phyloP scores from a whole-genome alignment of 768 basidiomycete genomes.

The Leccinum sublutescens region DNA sequence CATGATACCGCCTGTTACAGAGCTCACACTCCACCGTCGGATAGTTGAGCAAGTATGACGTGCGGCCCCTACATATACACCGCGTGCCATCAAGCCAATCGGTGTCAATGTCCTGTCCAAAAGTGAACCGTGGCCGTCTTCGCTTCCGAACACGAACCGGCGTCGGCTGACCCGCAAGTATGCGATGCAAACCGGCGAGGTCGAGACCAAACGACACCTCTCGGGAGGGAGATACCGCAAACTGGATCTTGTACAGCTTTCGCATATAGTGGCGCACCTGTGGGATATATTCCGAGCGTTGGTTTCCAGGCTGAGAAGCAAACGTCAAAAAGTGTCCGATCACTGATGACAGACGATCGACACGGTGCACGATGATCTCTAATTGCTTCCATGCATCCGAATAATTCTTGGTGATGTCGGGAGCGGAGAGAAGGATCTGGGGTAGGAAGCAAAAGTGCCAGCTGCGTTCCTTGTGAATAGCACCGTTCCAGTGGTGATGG shows the following conservation, averaged over 20 bases:
- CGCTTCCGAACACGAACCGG: conserved; percentile 54
- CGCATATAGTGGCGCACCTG: conserved; percentile 91
- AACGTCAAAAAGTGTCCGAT: conserved; percentile 81
- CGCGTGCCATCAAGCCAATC: conserved; percentile 76
- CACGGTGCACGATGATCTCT: conserved; percentile 74
- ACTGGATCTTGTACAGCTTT: conserved; percentile 86
- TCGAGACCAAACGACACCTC: conserved; percentile 83
- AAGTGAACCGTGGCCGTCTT: conserved; percentile 58
- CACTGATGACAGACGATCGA: conserved; percentile 69
- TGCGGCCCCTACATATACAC: conserved; percentile 77
- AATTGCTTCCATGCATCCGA: conserved; percentile 79
- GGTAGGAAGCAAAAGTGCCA: conserved; percentile 85
- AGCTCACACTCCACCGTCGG: conserved; percentile 64
- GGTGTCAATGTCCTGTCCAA: conserved; percentile 72
- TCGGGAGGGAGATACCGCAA: conserved; percentile 79
- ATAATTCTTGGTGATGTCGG: conserved; percentile 75
- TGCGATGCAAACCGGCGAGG: conserved; percentile 77
- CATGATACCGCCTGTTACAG: conserved; percentile 69
- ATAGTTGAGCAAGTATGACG: conserved; percentile 55
- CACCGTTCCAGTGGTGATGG: conserved; percentile 88
- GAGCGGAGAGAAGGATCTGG: conserved; percentile 65
- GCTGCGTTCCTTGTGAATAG: conserved; percentile 75
- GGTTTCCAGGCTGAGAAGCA: conserved; percentile 66
- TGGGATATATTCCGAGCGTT: conserved; percentile 71
- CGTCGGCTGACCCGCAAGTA: conserved; percentile 66